phyloP scores from a whole-genome alignment of 768 basidiomycete genomes.

The Stropharia rugosoannulata region DNA sequence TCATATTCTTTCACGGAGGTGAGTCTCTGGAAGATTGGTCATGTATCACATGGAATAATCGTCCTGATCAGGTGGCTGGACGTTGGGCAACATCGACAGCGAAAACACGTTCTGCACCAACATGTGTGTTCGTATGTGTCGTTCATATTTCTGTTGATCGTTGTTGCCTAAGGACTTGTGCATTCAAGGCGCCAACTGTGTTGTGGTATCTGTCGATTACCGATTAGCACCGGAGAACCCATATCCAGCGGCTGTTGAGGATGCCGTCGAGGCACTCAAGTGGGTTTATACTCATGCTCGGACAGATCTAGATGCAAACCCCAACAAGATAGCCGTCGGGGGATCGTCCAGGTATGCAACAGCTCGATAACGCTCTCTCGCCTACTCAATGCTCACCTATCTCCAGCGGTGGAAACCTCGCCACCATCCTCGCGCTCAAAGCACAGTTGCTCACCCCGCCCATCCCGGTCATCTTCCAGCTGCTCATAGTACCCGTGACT shows the following conservation, averaged over 20 bases:
- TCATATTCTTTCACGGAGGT: slow-evolving; percentile 79
- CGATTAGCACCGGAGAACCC: slow-evolving; percentile 70
- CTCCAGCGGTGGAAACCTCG: slow-evolving; percentile 67
- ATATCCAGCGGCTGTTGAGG: slow-evolving; percentile 71
- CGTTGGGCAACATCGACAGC: slow-evolving; percentile 60
- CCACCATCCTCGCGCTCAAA: slow-evolving; percentile 64
- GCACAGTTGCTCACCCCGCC: slow-evolving; percentile 47
- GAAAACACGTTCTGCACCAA: slow-evolving; percentile 63
- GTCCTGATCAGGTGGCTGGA: slow-evolving; percentile 64
- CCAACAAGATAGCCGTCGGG: slow-evolving; percentile 61
- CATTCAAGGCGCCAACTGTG: slow-evolving; percentile 51
- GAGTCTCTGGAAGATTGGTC: slow-evolving; percentile 7
- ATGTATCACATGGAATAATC: background rate
- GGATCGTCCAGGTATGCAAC: slow-evolving; percentile 64
- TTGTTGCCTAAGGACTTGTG: background rate
- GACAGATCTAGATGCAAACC: slow-evolving; percentile 45
- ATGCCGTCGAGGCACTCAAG: slow-evolving; percentile 62
- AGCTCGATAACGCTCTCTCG: too few species aligned
- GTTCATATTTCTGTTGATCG: too few species aligned
- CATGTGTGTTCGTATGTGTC: slow-evolving; percentile 51
- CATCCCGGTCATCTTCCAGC: slow-evolving; percentile 56
- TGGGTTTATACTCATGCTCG: slow-evolving; percentile 58
- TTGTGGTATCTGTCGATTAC: slow-evolving; percentile 69
- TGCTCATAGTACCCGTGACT: slow-evolving; percentile 70
- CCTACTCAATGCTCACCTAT: background rate